phyloP scores from a whole-genome alignment of 495 filamentous ascomycete genomes.

The Aspergillus mulundensis region DNA sequence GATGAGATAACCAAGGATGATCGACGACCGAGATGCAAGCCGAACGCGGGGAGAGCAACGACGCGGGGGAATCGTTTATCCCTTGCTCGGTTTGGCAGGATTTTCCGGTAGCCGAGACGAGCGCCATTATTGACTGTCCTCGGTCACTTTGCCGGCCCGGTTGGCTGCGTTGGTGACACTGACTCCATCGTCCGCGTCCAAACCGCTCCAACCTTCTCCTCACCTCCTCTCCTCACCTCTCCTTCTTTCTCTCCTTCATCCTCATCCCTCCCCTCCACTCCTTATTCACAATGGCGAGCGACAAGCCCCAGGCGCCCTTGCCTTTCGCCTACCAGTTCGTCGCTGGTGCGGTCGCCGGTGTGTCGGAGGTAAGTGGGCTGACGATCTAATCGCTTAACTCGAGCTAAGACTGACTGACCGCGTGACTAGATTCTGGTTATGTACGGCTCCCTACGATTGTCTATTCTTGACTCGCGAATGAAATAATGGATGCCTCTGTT shows the following conservation, averaged over 20 bases:
- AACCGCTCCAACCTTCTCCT: background rate
- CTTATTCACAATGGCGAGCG: conserved; percentile 53
- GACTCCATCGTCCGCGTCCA: background rate
- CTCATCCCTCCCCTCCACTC: conserved; percentile 13
- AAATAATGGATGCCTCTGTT: background rate
- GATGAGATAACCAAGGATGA: background rate
- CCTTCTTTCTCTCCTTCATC: conserved; percentile 12
- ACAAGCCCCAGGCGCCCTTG: conserved; percentile 57
- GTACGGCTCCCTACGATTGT: conserved; percentile 40
- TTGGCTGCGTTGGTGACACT: background rate
- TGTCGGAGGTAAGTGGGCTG: conserved; percentile 69
- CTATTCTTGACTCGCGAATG: background rate
- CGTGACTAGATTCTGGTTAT: conserved; percentile 73
- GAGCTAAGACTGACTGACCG: conserved; percentile 3
- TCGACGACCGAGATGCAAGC: background rate
- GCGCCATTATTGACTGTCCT: background rate
- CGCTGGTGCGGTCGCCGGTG: conserved; percentile 85
- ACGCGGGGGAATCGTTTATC: conserved; percentile 8
- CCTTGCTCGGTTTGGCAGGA: conserved; percentile 1
- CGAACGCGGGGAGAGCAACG: background rate
- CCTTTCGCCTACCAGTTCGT: conserved; percentile 84
- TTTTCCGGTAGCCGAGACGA: conserved; percentile 2
- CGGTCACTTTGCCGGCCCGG: conserved; percentile 12
- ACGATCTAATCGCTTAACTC: conserved; percentile 5
- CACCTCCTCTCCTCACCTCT: conserved; percentile 7